These are phyloP conservation scores for Nakataea oryzae DNA, from an alignment of 2,329 filamentous ascomycete genomes.

Conservation along the genomic window DNA sequence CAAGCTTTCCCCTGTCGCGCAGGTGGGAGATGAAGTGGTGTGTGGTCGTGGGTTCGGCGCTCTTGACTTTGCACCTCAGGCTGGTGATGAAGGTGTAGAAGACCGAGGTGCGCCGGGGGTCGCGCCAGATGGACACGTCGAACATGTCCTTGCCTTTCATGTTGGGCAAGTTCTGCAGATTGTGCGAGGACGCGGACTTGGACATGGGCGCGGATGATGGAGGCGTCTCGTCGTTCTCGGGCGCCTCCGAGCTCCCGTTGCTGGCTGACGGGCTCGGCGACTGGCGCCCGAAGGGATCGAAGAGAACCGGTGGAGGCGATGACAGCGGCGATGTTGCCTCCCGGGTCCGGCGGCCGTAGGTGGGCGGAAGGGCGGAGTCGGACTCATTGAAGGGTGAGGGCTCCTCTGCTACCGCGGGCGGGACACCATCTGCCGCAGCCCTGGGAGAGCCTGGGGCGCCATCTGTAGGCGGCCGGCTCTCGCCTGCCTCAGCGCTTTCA, in stretches of 20 bases:
- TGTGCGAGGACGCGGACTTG: conserved; percentile 18
- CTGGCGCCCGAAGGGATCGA: conserved; percentile 35
- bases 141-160: conserved; percentile 65
- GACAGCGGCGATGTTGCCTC: conserved; percentile 38
- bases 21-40: conserved; percentile 61
- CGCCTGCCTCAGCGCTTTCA: neutral
- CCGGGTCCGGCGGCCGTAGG: too few relatives aligned
- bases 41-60: conserved; percentile 53
- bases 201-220: conserved; percentile 24
- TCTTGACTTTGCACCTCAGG: conserved; percentile 50
- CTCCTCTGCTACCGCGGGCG: neutral
- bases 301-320: conserved; percentile 41
- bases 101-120: conserved; percentile 56
- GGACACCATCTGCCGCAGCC: neutral
- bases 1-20: conserved; percentile 55
- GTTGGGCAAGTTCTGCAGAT: conserved; percentile 34
- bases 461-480: neutral
- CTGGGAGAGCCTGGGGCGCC: neutral
- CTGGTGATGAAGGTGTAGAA: conserved; percentile 66
- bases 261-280: conserved; percentile 19
- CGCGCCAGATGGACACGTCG: conserved; percentile 59
- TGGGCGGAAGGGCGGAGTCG: conserved; percentile 12
- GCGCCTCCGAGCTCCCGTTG: conserved; percentile 28
- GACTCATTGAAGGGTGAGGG: conserved; percentile 14
- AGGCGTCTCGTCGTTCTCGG: conserved; percentile 33